phyloP scores from a whole-genome alignment of 345 rosid species.

The Barbarea vulgaris region DNA sequence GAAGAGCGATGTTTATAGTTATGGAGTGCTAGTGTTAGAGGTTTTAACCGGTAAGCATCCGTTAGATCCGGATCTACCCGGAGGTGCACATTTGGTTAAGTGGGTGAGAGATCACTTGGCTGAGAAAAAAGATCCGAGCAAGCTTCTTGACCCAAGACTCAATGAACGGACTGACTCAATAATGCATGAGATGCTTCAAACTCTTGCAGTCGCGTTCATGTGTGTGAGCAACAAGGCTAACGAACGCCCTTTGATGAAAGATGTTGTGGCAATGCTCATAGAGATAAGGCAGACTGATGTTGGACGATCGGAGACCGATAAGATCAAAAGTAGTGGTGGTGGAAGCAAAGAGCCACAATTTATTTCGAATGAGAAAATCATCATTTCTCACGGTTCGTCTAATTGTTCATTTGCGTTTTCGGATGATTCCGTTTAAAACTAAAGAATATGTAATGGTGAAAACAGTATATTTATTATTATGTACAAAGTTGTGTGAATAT shows the following conservation, averaged over 20 bases:
- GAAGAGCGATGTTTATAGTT: slow-evolving; percentile 83
- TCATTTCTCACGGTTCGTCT: slow-evolving; percentile 33
- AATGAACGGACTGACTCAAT: slow-evolving; percentile 66
- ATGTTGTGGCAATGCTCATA: slow-evolving; percentile 69
- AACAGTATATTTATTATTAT: not conserved
- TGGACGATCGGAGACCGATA: slow-evolving; percentile 24
- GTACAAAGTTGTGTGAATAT: slow-evolving; percentile 20
- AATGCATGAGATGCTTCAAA: slow-evolving; percentile 87
- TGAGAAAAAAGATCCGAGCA: slow-evolving; percentile 69
- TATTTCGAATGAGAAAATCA: slow-evolving; percentile 30
- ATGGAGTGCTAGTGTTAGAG: slow-evolving; percentile 80
- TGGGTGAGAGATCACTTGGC: slow-evolving; percentile 80
- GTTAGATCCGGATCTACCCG: slow-evolving; percentile 69
- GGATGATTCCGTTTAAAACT: slow-evolving; percentile 25
- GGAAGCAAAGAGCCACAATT: slow-evolving; percentile 27
- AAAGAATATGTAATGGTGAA: not conserved
- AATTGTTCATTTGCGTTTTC: slow-evolving; percentile 38
- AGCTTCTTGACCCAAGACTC: slow-evolving; percentile 65
- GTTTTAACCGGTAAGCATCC: slow-evolving; percentile 81
- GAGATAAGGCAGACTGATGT: slow-evolving; percentile 56
- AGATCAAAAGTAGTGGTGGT: slow-evolving; percentile 14
- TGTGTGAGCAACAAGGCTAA: slow-evolving; percentile 72
- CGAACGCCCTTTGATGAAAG: slow-evolving; percentile 94
- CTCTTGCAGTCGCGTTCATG: slow-evolving; percentile 74
- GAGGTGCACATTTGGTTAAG: slow-evolving; percentile 70